These are phyloP conservation scores for Garcia nutans DNA, from an alignment of 345 rosid genomes.

Conservation along the genomic window DNA sequence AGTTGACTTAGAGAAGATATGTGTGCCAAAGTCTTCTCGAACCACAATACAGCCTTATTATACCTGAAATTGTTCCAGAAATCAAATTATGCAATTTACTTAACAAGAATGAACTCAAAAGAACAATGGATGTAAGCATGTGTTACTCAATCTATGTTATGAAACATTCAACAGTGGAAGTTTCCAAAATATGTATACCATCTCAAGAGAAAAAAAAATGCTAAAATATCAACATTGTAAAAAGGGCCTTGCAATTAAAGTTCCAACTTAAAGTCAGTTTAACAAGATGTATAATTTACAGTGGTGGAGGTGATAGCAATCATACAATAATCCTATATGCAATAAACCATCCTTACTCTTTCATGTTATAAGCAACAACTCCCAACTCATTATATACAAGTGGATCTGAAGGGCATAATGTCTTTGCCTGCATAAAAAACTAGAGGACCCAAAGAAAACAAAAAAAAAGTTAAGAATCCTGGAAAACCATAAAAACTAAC, in stretches of 20 bases:
- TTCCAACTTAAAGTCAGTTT: conserved; percentile 3
- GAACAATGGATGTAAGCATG: neutral
- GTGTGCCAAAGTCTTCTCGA: conserved; percentile 82
- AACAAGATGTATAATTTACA: neutral
- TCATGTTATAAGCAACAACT: conserved; percentile 93
- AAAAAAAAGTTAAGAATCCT: conserved; percentile 8
- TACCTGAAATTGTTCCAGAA: conserved; percentile 59
- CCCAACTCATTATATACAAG: conserved; percentile 95
- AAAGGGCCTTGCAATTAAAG: neutral
- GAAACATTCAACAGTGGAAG: no score
- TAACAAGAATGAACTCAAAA: neutral
- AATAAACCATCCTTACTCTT: conserved; percentile 61
- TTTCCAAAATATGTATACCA: no score
- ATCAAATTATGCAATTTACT: conserved; percentile 10
- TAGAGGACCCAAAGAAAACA: conserved; percentile 25
- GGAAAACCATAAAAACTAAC: neutral
- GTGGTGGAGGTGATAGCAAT: neutral
- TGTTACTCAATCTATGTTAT: neutral
- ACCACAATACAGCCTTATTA: conserved; percentile 76
- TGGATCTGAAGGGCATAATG: conserved; percentile 89
- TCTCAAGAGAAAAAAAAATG: neutral
- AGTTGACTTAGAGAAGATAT: conserved; percentile 70
- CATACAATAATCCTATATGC: neutral
- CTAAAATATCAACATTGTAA: neutral
- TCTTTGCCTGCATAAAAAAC: conserved; percentile 95